Base-by-base conservation (phyloP, 306 rosid genomes). In the Glycine tomentella region DNA sequence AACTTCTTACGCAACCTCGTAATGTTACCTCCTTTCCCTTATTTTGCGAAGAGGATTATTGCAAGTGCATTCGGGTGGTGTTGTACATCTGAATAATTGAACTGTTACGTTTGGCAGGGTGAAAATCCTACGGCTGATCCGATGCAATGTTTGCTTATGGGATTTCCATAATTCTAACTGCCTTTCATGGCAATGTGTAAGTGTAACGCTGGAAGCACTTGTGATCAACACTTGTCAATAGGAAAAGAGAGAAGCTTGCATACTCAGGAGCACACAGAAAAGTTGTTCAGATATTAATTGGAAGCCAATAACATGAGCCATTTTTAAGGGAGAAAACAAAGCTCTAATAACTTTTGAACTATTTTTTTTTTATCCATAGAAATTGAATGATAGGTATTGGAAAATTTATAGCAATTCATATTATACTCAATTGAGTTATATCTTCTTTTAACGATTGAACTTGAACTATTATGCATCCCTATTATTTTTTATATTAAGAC, bases 121-220 rank as follows among this genome's bases (percentile, higher is more conserved):
- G 62, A 69, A 62, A 62, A 44, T 15, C 16, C 44, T 20, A 34
- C 57, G 9, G 20, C 3, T 15, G 49, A 48, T 45, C 14, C 3
- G 48, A 10, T 61, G 36, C 52, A 42, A 16, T 14, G 31, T 64
- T 45, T 62, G 62, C 59, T 46, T 72, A 16, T 65, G 59, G 25
- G 13, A 3, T 45, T 65, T 78, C 64, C 65, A 72, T 8, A 6
- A 45, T 46, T 31, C 59, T 6, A 9, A 65, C 42, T 78, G 71
- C 66, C 59, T 66, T 78, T 59, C 77, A 78, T 16, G 86, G 66
- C 72, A 67, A 50, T 72, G 73, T 16, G 86, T 65, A 65, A 66
- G 38, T 14, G 42, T 20, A 59, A 63, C 3, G 49, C 46, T 51
- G 67, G 38, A 58, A 46, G 63, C 52, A 46, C 52, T 61, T 80